These are phyloP conservation scores for Cytospora piceicola DNA, from an alignment of 2,329 filamentous ascomycete genomes.

Conservation along the genomic window DNA sequence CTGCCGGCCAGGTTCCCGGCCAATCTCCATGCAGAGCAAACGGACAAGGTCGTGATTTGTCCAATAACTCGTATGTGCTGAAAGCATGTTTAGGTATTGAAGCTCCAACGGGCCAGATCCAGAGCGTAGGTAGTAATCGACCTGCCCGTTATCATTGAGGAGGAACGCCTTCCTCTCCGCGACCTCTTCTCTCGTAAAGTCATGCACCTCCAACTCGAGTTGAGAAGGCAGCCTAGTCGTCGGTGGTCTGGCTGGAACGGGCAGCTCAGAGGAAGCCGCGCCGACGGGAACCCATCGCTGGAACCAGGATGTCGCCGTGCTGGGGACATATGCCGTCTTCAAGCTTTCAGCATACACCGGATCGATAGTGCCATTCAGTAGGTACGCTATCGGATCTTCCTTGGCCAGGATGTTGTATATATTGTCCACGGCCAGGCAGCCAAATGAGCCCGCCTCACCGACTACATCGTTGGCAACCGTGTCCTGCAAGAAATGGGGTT, in stretches of 20 bases:
- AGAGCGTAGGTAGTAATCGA: conserved; percentile 86
- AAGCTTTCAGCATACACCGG: conserved; percentile 75
- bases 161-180: conserved; percentile 86
- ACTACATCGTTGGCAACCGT: conserved; percentile 62
- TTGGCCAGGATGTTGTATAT: conserved; percentile 87
- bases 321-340: conserved; percentile 79
- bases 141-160: conserved; percentile 94
- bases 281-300: conserved; percentile 64
- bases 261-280: conserved; percentile 37
- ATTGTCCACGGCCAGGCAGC: conserved; percentile 92
- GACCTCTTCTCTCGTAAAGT: conserved; percentile 90
- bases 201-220: conserved; percentile 92
- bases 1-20: conserved; percentile 69
- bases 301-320: conserved; percentile 67
- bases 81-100: conserved; percentile 96
- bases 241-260: conserved; percentile 41
- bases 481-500: conserved; percentile 45
- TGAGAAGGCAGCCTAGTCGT: conserved; percentile 60
- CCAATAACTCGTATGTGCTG: conserved; percentile 96
- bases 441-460: conserved; percentile 80
- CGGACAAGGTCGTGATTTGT: conserved; percentile 83
- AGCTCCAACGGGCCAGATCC: conserved; percentile 88
- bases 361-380: conserved; percentile 90
- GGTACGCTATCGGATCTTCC: conserved; percentile 81
- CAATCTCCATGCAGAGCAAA: conserved; percentile 86